Percentiles rank a stretch among this genome's conserved stretches.
These are phyloP conservation scores for Zygoascus tannicola DNA, from an alignment of 805 yeast genomes.

Conservation along the genomic window DNA sequence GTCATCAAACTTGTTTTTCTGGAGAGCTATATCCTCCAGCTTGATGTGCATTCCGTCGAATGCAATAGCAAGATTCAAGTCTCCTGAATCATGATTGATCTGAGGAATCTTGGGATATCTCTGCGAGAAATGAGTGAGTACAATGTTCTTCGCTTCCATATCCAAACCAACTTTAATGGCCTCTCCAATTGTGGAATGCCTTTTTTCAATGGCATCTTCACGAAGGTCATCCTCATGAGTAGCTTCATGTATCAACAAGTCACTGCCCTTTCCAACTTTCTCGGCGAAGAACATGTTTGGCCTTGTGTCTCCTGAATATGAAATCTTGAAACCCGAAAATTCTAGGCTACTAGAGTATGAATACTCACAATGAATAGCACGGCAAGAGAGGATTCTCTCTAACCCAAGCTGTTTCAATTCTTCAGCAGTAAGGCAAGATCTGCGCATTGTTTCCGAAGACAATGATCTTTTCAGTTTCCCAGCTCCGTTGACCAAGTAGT, in stretches of 20 bases:
- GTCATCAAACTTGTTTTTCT: constrained; percentile 19
- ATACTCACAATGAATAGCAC: constrained; percentile 78
- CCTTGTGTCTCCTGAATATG: constrained; percentile 93
- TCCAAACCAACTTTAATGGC: constrained; percentile 60
- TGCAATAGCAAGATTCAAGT: constrained; percentile 36
- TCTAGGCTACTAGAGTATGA: constrained; percentile 39
- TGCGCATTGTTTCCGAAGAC: too few relatives aligned
- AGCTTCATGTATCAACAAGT: constrained; percentile 84
- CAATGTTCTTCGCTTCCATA: constrained; percentile 63
- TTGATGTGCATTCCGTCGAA: constrained; percentile 56
- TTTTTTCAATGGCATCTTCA: constrained; percentile 71
- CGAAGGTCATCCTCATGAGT: constrained; percentile 73
- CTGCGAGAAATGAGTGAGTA: constrained; percentile 89
- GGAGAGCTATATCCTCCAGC: constrained; percentile 34
- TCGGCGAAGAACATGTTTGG: constrained; percentile 59
- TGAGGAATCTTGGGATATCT: constrained; percentile 59
- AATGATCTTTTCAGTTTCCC: too few relatives aligned
- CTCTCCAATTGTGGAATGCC: constrained; percentile 83
- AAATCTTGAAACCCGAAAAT: constrained; percentile 50
- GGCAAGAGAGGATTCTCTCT: constrained; percentile 43
- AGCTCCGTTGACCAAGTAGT: too few relatives aligned
- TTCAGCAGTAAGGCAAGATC: too few relatives aligned
- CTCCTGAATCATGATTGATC: constrained; percentile 7
- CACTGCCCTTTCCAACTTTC: constrained; percentile 54
- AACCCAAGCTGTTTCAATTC: constrained; percentile 4